Conservation (phyloP, 805 yeast genomes). For the Sungouiozyma intestinalis region DNA sequence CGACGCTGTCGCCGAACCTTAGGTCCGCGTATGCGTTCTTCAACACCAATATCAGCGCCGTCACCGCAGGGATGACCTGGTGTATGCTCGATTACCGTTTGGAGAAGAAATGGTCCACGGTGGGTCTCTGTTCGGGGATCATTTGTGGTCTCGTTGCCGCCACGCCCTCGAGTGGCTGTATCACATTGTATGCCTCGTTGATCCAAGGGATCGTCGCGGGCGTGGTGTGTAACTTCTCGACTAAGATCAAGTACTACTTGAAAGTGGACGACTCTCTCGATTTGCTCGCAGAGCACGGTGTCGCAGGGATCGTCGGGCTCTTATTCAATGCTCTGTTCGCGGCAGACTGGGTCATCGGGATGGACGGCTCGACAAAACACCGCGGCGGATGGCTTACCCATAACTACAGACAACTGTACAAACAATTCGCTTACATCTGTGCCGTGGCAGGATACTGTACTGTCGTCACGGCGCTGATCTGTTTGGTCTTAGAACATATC, state of each 20-base stretch:
- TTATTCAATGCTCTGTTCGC: slow-evolving; percentile 85
- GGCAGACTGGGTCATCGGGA: slow-evolving; percentile 77
- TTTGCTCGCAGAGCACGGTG: slow-evolving; percentile 97
- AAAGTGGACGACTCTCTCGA: slow-evolving; percentile 88
- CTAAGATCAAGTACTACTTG: slow-evolving; percentile 71
- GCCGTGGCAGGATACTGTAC: slow-evolving; percentile 69
- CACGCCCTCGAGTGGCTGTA: slow-evolving; percentile 86
- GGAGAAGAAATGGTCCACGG: slow-evolving; percentile 87
- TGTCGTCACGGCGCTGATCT: slow-evolving; percentile 67
- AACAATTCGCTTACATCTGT: slow-evolving; percentile 71
- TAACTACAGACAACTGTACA: slow-evolving; percentile 84
- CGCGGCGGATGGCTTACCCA: slow-evolving; percentile 89
- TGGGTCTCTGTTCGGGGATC: slow-evolving; percentile 89
- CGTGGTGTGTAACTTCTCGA: slow-evolving; percentile 76
- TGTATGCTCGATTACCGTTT: slow-evolving; percentile 78
- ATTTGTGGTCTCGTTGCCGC: slow-evolving; percentile 96
- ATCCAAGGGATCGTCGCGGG: slow-evolving; percentile 77
- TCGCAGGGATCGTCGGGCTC: slow-evolving; percentile 87
- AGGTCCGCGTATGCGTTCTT: slow-evolving; percentile 82
- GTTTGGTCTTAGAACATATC: slow-evolving; percentile 60
- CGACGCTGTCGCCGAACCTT: slow-evolving; percentile 71
- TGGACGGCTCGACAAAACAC: slow-evolving; percentile 77
- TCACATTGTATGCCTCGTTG: slow-evolving; percentile 86
- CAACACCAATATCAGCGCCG: slow-evolving; percentile 86
- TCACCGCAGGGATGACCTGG: slow-evolving; percentile 88